These are phyloP conservation scores for Ophiosphaerella korrae DNA, from an alignment of 2,329 filamentous ascomycete species.

Conservation along the genomic window DNA sequence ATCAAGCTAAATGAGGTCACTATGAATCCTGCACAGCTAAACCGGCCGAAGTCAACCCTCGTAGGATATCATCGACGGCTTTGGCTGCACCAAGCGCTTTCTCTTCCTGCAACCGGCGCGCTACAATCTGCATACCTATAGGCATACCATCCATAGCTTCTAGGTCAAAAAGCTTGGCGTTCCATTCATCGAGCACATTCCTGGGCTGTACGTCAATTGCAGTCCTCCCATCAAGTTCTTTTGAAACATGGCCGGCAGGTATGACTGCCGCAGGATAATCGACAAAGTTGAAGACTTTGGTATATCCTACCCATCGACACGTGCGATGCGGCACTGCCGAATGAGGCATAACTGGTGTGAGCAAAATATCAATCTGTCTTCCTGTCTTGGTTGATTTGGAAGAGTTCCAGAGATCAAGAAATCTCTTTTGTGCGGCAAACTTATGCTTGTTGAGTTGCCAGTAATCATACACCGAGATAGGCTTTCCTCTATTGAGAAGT, in stretches of 20 bases:
- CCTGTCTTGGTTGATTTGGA: conserved; percentile 52
- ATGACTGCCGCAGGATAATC: conserved; percentile 65
- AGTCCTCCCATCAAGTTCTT: conserved; percentile 45
- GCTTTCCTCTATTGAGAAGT: conserved; percentile 56
- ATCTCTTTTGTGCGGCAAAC: conserved; percentile 57
- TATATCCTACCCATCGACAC: conserved; percentile 61
- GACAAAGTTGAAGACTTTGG: conserved; percentile 66
- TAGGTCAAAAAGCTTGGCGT: conserved; percentile 50
- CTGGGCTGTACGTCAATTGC: conserved; percentile 48
- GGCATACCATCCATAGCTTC: conserved; percentile 46
- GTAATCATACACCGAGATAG: conserved; percentile 67
- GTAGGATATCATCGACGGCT: conserved; percentile 25
- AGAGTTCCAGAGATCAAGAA: conserved; percentile 64
- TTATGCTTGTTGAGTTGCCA: conserved; percentile 70
- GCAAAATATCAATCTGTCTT: conserved; percentile 58
- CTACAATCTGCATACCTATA: conserved; percentile 45
- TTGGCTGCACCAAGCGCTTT: conserved; percentile 46
- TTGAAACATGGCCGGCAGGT: conserved; percentile 57
- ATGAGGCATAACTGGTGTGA: conserved; percentile 67
- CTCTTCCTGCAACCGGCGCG: conserved; percentile 45
- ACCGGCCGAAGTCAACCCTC: background rate
- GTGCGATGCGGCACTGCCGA: conserved; percentile 57
- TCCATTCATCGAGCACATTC: conserved; percentile 59
- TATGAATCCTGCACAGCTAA: too few species aligned
- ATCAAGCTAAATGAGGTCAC: too few species aligned